A percentile compares a stretch with the other conserved stretches of the same genome.
Evolutionary conservation across 2,329 filamentous ascomycete species (phyloP).

Genomic region (Nannizziopsis barbatae): DNA sequence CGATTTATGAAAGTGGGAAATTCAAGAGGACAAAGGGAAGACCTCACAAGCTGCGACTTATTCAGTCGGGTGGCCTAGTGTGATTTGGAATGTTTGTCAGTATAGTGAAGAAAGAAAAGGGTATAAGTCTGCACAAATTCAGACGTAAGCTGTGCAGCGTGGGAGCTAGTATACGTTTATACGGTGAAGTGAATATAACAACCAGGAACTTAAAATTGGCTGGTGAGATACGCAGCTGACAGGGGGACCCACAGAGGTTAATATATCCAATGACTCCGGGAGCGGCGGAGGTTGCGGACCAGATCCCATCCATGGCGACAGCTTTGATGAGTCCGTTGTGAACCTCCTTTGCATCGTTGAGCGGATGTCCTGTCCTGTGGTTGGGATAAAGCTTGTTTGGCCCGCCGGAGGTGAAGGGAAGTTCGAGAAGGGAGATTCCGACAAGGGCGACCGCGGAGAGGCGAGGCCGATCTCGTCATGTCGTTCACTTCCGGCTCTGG

Average conservation of each 20-base stretch:
- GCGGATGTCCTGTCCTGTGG: constrained; percentile 57
- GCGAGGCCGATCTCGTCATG: constrained; percentile 75
- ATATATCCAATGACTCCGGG: constrained; percentile 44
- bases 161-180: too few species aligned
- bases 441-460: constrained; percentile 63
- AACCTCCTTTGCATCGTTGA: constrained; percentile 78
- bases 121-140: not conserved
- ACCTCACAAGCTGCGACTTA: constrained; percentile 22
- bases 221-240: not conserved
- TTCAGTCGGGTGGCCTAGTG: constrained; percentile 20
- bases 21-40: constrained; percentile 1
- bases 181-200: too few species aligned
- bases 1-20: not conserved
- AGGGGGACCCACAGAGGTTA: constrained; percentile 41
- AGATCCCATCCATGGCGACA: constrained; percentile 61
- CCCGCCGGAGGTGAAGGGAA: constrained; percentile 61
- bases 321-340: constrained; percentile 78
- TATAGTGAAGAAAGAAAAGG: constrained; percentile 7
- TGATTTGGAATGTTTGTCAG: constrained; percentile 7
- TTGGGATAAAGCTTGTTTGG: constrained; percentile 53
- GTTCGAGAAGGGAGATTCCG: constrained; percentile 62
- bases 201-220: too few species aligned
- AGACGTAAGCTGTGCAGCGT: not conserved
- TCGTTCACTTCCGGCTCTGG: constrained; percentile 52
- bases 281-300: constrained; percentile 42